Base-by-base conservation (phyloP, 1,139 yeast species). In the Kodamaea fungicola region DNA sequence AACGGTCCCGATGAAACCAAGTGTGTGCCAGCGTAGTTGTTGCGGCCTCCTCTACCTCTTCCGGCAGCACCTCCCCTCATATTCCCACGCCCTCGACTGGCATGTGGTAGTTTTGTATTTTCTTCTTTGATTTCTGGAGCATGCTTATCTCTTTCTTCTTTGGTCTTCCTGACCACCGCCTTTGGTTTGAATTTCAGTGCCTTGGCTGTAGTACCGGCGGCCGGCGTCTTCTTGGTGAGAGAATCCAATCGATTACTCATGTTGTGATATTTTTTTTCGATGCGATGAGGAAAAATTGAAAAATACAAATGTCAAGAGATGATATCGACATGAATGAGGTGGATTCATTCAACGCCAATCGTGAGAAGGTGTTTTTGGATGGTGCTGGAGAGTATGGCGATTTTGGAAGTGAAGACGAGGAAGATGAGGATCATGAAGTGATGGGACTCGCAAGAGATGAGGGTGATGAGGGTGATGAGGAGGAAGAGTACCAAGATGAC, bases 71-170 rank as follows among this genome's bases (percentile, higher is more conserved):
- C 38, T 22, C 63, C 50, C 5, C 19, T 16, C 19, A 5, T 16
- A 5, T 16, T 16, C 32, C 64, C 42, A 34, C 57, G 57, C 12
- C 31, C 35, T 24, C 49, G 42, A 8, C 40, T 13, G 2, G 41
- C 13, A 7, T 16, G 9, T 4, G 39, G 38, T 4, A 45, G 36
- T n/a, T 30, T 64, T 2, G 52, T 43, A 4, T 48, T 49, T 42
- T 66, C 71, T 12, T 62, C 60, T 42, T 78, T 74, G 35, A 75
- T 63, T 43, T 71, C 69, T 1, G 89, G 87, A 0, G 89, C 89
- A 28, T 79, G 78, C 31, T 83, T 80, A 22, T 80, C 94, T 55
- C 96, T 68, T 52, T 87, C 96, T 51, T 85, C 92, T 49, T 86
- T 83, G 13, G 88, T 66, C 55, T 87, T 78, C 59, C 97, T 70